These are phyloP conservation scores for Cryptococcus deneoformans DNA, from an alignment of 1,284 basidiomycete species.

Conservation along the genomic window DNA sequence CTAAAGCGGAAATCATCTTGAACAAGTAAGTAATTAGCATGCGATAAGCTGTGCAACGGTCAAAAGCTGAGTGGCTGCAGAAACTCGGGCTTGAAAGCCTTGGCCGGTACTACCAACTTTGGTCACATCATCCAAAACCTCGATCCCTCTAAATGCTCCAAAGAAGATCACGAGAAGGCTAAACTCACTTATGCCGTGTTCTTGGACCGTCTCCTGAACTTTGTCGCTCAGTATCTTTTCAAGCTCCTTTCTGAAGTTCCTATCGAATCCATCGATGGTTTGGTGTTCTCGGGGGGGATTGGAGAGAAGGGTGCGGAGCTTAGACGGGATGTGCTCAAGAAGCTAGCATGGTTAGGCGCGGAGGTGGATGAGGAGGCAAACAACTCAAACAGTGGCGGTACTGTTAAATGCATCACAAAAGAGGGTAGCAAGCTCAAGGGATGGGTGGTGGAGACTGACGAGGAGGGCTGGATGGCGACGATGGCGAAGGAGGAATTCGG, in stretches of 20 bases:
- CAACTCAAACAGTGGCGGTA: conserved; percentile 25
- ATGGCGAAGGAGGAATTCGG: conserved; percentile 38
- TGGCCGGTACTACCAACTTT: conserved; percentile 75
- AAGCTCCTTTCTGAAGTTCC: conserved; percentile 57
- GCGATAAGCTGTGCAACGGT: not conserved
- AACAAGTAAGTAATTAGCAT: conserved; percentile 58
- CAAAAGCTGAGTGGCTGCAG: conserved; percentile 18
- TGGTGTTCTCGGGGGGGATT: conserved; percentile 83
- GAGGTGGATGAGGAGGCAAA: conserved; percentile 54
- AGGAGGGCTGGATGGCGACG: conserved; percentile 49
- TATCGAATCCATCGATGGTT: conserved; percentile 59
- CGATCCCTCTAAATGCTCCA: conserved; percentile 39
- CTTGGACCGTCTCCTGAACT: conserved; percentile 68
- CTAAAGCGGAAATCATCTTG: conserved; percentile 71
- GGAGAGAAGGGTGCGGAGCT: conserved; percentile 68
- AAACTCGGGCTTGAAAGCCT: conserved; percentile 61
- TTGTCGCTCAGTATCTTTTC: conserved; percentile 68
- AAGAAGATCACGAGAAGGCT: conserved; percentile 40
- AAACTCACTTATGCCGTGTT: conserved; percentile 69
- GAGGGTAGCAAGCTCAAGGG: conserved; percentile 43
- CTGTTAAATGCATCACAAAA: conserved; percentile 46
- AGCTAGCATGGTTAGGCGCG: conserved; percentile 63
- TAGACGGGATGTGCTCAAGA: conserved; percentile 58
- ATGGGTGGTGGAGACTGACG: conserved; percentile 55
- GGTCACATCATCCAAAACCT: conserved; percentile 56